Conservation (phyloP, 805 yeast genomes). For the Hanseniaspora taiwanica region DNA sequence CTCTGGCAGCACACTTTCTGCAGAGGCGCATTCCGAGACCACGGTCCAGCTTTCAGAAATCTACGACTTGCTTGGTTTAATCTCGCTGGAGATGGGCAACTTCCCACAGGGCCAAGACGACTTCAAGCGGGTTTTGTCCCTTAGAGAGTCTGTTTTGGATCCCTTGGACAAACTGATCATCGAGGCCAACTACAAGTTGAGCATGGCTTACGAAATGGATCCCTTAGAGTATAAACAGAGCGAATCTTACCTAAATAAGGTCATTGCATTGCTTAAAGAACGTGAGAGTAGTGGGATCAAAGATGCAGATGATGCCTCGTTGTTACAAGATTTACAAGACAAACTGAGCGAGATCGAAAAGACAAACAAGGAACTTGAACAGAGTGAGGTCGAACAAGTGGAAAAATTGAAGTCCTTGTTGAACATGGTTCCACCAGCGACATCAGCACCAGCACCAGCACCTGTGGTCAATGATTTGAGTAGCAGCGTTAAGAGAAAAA, state of each 20-base stretch:
- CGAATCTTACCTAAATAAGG: constrained; percentile 37
- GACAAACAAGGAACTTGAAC: neutral
- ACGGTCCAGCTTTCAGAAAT: constrained; percentile 54
- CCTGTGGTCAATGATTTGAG: constrained; percentile 2
- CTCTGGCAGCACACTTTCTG: constrained; percentile 16
- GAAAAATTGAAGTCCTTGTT: neutral
- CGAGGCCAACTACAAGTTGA: constrained; percentile 70
- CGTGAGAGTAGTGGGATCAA: constrained; percentile 27
- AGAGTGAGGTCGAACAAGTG: neutral
- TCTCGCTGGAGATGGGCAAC: constrained; percentile 80
- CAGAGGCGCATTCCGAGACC: constrained; percentile 25
- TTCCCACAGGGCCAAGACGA: constrained; percentile 68
- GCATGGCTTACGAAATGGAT: constrained; percentile 64
- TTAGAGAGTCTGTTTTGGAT: constrained; percentile 24
- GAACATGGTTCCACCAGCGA: neutral
- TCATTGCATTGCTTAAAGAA: constrained; percentile 35
- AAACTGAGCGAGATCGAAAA: neutral
- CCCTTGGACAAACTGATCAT: constrained; percentile 43
- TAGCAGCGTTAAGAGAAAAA: constrained; percentile 6
- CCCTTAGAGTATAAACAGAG: constrained; percentile 35
- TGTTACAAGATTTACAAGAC: neutral
- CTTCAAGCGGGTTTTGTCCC: constrained; percentile 41
- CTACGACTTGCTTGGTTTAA: constrained; percentile 75
- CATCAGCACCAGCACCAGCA: neutral
- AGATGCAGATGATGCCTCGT: constrained; percentile 15